A percentile compares a stretch with the other conserved stretches of the same genome.
Conservation (phyloP, 306 rosid genomes). For the Gastrolobium bilobum region DNA sequence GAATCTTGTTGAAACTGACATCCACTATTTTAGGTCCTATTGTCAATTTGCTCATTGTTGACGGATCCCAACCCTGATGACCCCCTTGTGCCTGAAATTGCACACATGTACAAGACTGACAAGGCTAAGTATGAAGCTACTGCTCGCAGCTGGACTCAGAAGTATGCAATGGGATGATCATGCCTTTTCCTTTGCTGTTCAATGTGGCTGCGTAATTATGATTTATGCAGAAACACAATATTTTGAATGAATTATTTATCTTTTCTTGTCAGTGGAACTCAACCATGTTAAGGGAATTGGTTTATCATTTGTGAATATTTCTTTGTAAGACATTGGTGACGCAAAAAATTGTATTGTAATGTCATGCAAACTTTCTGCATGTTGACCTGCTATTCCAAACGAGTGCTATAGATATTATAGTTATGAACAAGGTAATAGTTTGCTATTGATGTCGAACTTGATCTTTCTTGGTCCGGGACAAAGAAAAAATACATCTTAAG, state of each 20-base stretch:
- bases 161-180: conserved; percentile 86
- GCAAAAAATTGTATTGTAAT: conserved; percentile 51
- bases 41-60: conserved; percentile 87
- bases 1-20: conserved; percentile 35
- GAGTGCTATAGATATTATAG: conserved; percentile 38
- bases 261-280: conserved; percentile 48
- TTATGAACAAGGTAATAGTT: conserved; percentile 17
- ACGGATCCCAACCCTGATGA: conserved; percentile 94
- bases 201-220: conserved; percentile 40
- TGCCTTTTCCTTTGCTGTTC: conserved; percentile 27
- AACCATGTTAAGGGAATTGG: conserved; percentile 56
- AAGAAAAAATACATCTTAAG: no score
- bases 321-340: conserved; percentile 61
- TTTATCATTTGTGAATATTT: conserved; percentile 69
- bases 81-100: conserved; percentile 91
- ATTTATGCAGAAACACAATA: conserved; percentile 52
- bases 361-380: conserved; percentile 54
- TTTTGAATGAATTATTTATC: conserved; percentile 52
- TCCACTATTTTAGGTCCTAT: conserved; percentile 67
- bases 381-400: conserved; percentile 40
- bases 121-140: conserved; percentile 84
- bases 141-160: conserved; percentile 97
- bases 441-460: not conserved
- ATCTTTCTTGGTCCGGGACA: not conserved
- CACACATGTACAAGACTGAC: conserved; percentile 94